Percentiles rank a stretch among this genome's conserved stretches.
phyloP scores from a whole-genome alignment of 768 basidiomycete genomes.

The Mrakia hoshinonis region DNA sequence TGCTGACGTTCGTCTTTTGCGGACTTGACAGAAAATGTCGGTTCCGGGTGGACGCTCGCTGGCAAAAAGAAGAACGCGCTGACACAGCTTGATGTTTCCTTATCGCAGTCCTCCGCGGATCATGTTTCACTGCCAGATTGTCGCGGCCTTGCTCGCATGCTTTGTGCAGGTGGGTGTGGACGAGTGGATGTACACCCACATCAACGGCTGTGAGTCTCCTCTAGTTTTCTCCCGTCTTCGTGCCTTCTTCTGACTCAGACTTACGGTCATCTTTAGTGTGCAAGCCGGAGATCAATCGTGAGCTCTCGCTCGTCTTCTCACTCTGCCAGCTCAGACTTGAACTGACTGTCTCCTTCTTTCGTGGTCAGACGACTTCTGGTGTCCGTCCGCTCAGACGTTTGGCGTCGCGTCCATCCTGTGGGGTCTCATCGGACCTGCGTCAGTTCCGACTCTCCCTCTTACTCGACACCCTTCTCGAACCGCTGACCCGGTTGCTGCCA shows the following conservation, averaged over 20 bases:
- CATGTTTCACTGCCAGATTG: conserved; percentile 22
- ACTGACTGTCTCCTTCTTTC: neutral
- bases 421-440: conserved; percentile 5
- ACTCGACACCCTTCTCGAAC: neutral
- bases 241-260: neutral
- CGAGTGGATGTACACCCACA: conserved; percentile 19
- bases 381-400: conserved; percentile 24
- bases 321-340: neutral
- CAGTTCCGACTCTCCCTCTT: neutral
- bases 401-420: conserved; percentile 5
- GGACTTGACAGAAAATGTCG: neutral
- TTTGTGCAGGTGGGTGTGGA: conserved; percentile 23
- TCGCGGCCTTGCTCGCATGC: neutral
- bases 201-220: neutral
- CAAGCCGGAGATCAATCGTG: neutral
- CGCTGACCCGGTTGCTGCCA: neutral
- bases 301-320: neutral
- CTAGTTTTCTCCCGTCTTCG: neutral
- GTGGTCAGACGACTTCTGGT: conserved; percentile 17
- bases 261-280: neutral
- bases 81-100: neutral
- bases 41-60: neutral
- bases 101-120: conserved; percentile 4
- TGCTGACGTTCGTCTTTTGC: neutral
- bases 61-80: neutral